phyloP scores from a whole-genome alignment of 768 basidiomycete genomes.

The Termitomyces sp. region DNA sequence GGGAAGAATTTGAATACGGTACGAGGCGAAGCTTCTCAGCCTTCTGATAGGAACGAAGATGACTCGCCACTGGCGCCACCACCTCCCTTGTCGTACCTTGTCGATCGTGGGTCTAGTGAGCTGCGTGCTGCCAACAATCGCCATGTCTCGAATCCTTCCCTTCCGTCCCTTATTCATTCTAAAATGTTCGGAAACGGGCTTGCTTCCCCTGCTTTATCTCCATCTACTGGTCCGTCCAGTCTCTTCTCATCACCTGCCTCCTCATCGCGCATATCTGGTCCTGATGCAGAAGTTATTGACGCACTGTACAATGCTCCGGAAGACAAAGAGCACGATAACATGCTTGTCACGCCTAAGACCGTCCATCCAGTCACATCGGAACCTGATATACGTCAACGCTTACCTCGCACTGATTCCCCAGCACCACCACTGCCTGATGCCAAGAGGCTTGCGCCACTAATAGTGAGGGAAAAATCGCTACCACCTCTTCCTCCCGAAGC shows the following conservation, averaged over 20 bases:
- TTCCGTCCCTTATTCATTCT: conserved; percentile 54
- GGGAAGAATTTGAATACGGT: conserved; percentile 32
- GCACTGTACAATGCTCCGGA: conserved; percentile 36
- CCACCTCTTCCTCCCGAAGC: conserved; percentile 66
- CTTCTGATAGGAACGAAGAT: conserved; percentile 50
- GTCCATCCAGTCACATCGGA: conserved; percentile 56
- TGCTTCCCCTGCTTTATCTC: conserved; percentile 60
- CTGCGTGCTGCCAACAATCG: conserved; percentile 34
- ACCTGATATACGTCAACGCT: conserved; percentile 51
- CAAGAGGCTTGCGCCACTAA: conserved; percentile 10
- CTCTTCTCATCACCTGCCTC: conserved; percentile 71
- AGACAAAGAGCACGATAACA: conserved; percentile 37
- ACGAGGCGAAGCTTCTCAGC: conserved; percentile 29
- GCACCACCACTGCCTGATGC: conserved; percentile 21
- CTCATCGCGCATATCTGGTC: conserved; percentile 60
- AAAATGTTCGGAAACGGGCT: conserved; percentile 33
- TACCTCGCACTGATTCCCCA: conserved; percentile 25
- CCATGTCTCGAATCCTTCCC: conserved; percentile 65
- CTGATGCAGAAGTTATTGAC: conserved; percentile 46
- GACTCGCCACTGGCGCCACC: conserved; percentile 82
- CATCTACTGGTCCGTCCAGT: conserved; percentile 75
- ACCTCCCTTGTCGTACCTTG: conserved; percentile 86
- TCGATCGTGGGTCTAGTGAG: conserved; percentile 53
- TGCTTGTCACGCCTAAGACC: conserved; percentile 26
- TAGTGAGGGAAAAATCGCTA: conserved; percentile 61